A percentile compares a stretch with the other conserved stretches of the same genome.
phyloP scores from a whole-genome alignment of 2,329 filamentous ascomycete genomes.

The Diaporthe sp. region DNA sequence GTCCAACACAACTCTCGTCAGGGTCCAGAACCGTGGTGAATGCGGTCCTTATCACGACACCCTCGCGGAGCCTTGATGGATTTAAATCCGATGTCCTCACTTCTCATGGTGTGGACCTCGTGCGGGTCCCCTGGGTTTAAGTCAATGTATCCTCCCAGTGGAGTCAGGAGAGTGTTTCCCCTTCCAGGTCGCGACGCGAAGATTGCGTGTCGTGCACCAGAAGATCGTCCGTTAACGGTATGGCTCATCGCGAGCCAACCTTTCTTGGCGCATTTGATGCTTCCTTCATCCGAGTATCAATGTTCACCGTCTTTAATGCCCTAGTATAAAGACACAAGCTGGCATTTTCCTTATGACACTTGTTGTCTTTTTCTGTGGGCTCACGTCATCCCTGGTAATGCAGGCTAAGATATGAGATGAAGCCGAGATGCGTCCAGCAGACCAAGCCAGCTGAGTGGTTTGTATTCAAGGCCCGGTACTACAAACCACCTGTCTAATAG shows the following conservation, averaged over 20 bases:
- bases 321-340: not conserved
- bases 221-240: not conserved
- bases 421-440: not conserved
- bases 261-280: not conserved
- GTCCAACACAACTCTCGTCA: not conserved
- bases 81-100: not conserved
- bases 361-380: not conserved
- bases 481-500: not conserved
- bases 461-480: not conserved
- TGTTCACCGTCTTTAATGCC: not conserved
- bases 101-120: not conserved
- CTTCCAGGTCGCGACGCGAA: not conserved
- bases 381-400: not conserved
- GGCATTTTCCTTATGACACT: not conserved
- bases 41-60: not conserved
- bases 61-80: not conserved
- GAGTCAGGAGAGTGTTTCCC: not conserved
- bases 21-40: not conserved
- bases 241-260: not conserved
- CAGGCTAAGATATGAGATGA: not conserved
- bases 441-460: not conserved
- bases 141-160: not conserved
- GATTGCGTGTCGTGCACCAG: not conserved
- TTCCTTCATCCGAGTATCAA: not conserved
- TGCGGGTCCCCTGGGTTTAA: not conserved